phyloP scores from a whole-genome alignment of 176 grass and related monocot species.

The maize (Zea mays) region DNA sequence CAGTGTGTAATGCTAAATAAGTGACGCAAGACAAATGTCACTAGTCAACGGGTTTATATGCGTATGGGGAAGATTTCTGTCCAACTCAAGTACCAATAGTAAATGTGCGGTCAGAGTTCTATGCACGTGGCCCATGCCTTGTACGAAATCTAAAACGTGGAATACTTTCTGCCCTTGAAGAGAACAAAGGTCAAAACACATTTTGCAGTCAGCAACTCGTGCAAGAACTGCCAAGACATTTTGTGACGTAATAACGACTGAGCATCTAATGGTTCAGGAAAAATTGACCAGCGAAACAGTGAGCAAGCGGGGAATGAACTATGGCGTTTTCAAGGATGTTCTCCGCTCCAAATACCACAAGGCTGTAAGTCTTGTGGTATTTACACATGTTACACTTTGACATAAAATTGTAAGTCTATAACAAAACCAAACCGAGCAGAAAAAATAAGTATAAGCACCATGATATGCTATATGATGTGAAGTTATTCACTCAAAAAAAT shows the following conservation, averaged over 20 bases:
- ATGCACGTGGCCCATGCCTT: slow-evolving; percentile 36
- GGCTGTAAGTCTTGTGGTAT: too few relatives aligned
- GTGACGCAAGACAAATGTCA: slow-evolving; percentile 15
- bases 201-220: slow-evolving; percentile 30
- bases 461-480: background rate
- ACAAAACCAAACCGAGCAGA: background rate
- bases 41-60: slow-evolving; percentile 14
- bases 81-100: background rate
- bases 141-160: slow-evolving; percentile 45
- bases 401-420: background rate
- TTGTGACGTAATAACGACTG: slow-evolving; percentile 4
- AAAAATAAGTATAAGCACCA: background rate
- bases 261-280: slow-evolving; percentile 14
- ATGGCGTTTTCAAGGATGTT: background rate
- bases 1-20: background rate
- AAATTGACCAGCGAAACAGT: slow-evolving; percentile 11
- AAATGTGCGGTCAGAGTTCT: slow-evolving; percentile 39
- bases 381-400: background rate
- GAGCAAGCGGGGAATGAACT: slow-evolving; percentile 13
- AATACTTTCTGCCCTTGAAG: slow-evolving; percentile 19
- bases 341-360: background rate
- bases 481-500: background rate
- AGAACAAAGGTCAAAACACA: slow-evolving; percentile 25
- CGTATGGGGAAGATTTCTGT: slow-evolving; percentile 30
- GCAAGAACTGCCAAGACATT: background rate